Percentiles rank a stretch among this genome's conserved stretches.
Evolutionary conservation across 2,329 filamentous ascomycete genomes (phyloP).

Genomic region (Aspergillus sp.): DNA sequence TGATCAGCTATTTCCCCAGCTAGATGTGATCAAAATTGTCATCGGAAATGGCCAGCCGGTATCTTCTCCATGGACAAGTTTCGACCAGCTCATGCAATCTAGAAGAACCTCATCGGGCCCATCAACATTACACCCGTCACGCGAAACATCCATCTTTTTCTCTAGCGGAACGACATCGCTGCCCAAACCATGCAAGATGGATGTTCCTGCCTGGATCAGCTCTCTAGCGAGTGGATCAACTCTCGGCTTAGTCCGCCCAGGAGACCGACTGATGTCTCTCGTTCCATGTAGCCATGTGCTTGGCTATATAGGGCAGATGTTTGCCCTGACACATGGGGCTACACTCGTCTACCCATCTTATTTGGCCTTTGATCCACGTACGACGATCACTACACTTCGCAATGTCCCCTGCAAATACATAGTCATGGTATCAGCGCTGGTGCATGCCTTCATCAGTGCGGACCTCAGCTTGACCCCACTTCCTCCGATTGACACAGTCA

Average conservation of each 20-base stretch:
- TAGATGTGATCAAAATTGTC: not conserved
- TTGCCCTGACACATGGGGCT: not conserved
- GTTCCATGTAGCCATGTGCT: not conserved
- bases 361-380: not conserved
- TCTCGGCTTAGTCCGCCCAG: not conserved
- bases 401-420: not conserved
- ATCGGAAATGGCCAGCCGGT: not conserved
- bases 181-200: not conserved
- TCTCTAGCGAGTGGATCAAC: not conserved
- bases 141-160: not conserved
- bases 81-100: not conserved
- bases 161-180: not conserved
- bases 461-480: not conserved
- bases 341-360: not conserved
- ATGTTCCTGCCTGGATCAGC: not conserved
- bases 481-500: not conserved
- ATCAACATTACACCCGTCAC: not conserved
- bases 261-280: not conserved
- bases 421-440: conserved; percentile 1
- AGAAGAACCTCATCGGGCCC: not conserved
- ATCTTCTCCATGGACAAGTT: not conserved
- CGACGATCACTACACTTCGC: not conserved
- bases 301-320: conserved; percentile 1
- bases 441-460: conserved; percentile 1
- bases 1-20: not conserved